Conservation (phyloP, 768 basidiomycete species). For the Russula foetens region DNA sequence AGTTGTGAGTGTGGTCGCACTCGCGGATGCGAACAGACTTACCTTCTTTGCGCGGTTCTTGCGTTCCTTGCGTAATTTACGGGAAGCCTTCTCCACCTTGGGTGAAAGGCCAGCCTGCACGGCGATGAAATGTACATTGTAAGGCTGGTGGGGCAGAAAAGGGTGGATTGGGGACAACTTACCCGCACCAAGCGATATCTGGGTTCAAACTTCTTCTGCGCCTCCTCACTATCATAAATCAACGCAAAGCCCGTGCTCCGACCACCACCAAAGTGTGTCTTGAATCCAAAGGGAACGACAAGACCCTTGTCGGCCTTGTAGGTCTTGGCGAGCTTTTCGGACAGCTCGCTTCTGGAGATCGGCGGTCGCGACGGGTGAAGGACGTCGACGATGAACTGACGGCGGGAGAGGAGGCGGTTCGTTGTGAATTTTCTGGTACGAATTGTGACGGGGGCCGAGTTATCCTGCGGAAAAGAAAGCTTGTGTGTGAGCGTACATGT, state of each 20-base stretch:
- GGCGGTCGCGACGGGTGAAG: conserved; percentile 95
- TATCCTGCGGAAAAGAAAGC: conserved; percentile 45
- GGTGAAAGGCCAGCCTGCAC: conserved; percentile 53
- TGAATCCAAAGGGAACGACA: conserved; percentile 90
- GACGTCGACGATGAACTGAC: conserved; percentile 92
- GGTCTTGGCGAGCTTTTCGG: conserved; percentile 82
- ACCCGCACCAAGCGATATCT: conserved; percentile 92
- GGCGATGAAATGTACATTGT: background rate
- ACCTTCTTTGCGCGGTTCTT: conserved; percentile 99
- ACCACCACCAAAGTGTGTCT: conserved; percentile 97
- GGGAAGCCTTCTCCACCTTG: conserved; percentile 86
- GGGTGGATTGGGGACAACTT: conserved; percentile 32
- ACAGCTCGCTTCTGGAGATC: conserved; percentile 85
- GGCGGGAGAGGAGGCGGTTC: conserved; percentile 92
- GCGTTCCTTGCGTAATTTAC: conserved; percentile 98
- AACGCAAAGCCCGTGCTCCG: conserved; percentile 94
- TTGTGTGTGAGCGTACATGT: conserved; percentile 16
- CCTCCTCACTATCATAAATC: conserved; percentile 93
- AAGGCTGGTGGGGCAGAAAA: background rate
- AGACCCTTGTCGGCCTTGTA: conserved; percentile 92
- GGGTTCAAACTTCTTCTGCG: conserved; percentile 97
- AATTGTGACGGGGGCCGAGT: conserved; percentile 82
- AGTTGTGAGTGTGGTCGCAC: background rate
- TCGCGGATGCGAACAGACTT: conserved; percentile 12
- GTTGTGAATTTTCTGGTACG: conserved; percentile 99